Conservation (phyloP, 2,329 filamentous ascomycete species). For the Phoma sp. region DNA sequence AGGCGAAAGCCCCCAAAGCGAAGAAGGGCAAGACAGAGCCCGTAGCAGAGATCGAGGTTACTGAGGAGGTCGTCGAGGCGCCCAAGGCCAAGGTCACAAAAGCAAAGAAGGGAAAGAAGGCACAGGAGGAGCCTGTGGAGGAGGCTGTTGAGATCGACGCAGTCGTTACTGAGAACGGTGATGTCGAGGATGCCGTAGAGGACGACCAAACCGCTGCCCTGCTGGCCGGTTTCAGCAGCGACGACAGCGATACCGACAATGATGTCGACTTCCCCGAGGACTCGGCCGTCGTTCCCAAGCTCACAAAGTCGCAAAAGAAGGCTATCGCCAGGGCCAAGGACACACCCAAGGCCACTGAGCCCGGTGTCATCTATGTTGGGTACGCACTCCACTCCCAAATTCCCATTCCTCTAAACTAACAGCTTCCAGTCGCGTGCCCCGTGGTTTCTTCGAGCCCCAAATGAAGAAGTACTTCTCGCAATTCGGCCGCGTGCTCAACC, state of each 20-base stretch:
- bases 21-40: constrained; percentile 32
- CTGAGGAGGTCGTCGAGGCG: constrained; percentile 10
- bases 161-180: constrained; percentile 16
- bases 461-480: constrained; percentile 94
- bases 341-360: constrained; percentile 60
- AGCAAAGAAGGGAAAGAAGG: constrained; percentile 29
- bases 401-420: constrained; percentile 1
- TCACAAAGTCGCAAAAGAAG: constrained; percentile 42
- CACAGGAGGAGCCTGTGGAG: constrained; percentile 27
- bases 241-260: constrained; percentile 47
- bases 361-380: constrained; percentile 87
- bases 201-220: constrained; percentile 59
- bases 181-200: constrained; percentile 32
- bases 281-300: constrained; percentile 41
- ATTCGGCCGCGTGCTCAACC: constrained; percentile 79
- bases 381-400: constrained; percentile 39
- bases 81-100: constrained; percentile 30
- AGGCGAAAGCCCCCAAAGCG: constrained; percentile 30
- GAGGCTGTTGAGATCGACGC: constrained; percentile 26
- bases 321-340: constrained; percentile 59
- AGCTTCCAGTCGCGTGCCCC: constrained; percentile 72
- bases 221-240: constrained; percentile 58
- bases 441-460: constrained; percentile 96
- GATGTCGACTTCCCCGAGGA: constrained; percentile 46
- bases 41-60: constrained; percentile 8